Conservation (phyloP, 192 early-diverging fungal species). For the Podila horticola region DNA sequence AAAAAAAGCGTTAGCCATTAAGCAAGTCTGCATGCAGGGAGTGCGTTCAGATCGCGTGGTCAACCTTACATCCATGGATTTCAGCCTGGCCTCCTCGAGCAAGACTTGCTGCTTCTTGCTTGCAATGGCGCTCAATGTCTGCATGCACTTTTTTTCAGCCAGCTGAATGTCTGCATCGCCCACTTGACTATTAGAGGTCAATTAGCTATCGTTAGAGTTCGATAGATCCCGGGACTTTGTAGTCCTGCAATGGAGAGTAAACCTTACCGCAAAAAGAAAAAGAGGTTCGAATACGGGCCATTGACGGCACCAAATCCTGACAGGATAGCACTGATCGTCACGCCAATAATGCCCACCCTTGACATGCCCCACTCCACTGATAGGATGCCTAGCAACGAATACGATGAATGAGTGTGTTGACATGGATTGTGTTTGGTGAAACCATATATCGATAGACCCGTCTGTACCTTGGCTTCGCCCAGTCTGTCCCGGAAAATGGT, state of each 20-base stretch:
- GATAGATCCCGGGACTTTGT: too few species aligned
- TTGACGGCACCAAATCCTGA: constrained; percentile 97
- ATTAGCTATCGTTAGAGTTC: not conserved
- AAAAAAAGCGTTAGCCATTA: too few species aligned
- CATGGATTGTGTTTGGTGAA: constrained; percentile 10
- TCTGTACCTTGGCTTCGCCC: constrained; percentile 21
- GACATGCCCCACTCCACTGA: constrained; percentile 80
- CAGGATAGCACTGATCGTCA: constrained; percentile 91
- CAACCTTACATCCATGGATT: constrained; percentile 16
- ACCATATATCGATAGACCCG: constrained; percentile 3
- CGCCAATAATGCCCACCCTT: constrained; percentile 88
- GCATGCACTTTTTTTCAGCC: constrained; percentile 75
- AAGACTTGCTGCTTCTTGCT: constrained; percentile 73
- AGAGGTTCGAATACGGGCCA: constrained; percentile 87
- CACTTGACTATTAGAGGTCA: constrained; percentile 43
- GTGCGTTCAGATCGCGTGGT: not conserved
- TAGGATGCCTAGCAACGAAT: constrained; percentile 26
- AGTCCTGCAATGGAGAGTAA: not conserved
- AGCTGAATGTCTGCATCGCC: constrained; percentile 60
- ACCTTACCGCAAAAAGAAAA: constrained; percentile 79
- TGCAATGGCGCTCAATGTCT: constrained; percentile 71
- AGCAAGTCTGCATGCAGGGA: too few species aligned
- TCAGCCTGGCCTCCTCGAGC: constrained; percentile 28
- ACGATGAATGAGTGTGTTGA: constrained; percentile 5
- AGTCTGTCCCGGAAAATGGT: constrained; percentile 65